A percentile compares a stretch with the other conserved stretches of the same genome.
These are phyloP conservation scores for Glycyrrhiza uralensis DNA, from an alignment of 306 rosid genomes.

Conservation along the genomic window DNA sequence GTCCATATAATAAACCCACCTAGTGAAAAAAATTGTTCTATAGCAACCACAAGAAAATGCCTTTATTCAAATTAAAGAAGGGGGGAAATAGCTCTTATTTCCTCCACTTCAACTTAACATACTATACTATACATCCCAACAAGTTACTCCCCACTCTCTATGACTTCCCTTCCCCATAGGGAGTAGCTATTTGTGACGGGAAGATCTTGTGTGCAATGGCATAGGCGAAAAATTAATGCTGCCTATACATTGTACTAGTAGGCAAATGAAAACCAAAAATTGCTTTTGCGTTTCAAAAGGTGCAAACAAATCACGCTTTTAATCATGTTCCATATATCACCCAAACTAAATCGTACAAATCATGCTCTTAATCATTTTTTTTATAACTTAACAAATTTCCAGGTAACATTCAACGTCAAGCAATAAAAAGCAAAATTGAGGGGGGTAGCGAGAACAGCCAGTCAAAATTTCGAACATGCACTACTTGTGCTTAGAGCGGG, in stretches of 20 bases:
- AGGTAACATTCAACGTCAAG: background rate
- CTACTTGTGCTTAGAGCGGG: slow-evolving; percentile 61
- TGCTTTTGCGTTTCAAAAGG: background rate
- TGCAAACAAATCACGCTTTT: background rate
- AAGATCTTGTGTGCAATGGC: background rate
- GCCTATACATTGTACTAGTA: background rate
- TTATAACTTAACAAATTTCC: background rate
- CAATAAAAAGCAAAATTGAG: slow-evolving; percentile 19
- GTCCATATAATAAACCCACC: no score
- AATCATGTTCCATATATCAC: background rate
- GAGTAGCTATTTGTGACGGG: background rate
- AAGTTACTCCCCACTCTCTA: no score
- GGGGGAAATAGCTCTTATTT: no score
- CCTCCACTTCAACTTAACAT: no score
- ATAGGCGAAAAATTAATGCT: background rate
- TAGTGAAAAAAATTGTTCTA: no score
- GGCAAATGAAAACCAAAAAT: slow-evolving; percentile 1
- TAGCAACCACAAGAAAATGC: no score
- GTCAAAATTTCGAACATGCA: slow-evolving; percentile 4
- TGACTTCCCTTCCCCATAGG: no score
- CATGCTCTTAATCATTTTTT: background rate
- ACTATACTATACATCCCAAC: no score
- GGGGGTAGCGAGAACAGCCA: background rate
- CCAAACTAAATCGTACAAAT: background rate
- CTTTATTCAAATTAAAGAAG: no score